phyloP scores from a whole-genome alignment of 148 eudicot genomes.

The Vaccinium macrocarpon region DNA sequence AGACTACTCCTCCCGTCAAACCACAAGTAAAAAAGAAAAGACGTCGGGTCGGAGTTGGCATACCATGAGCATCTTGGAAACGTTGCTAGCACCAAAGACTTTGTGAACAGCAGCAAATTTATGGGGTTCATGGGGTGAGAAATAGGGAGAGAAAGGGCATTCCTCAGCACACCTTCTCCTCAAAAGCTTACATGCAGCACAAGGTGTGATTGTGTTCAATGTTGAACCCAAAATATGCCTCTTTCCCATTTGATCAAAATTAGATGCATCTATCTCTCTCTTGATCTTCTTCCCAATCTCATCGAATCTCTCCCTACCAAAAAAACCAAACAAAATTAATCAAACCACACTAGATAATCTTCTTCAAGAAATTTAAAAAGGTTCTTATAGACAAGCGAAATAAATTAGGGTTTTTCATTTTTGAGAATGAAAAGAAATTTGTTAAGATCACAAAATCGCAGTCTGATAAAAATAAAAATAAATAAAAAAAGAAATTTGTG shows the following conservation, averaged over 20 bases:
- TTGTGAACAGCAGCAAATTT: constrained; percentile 90
- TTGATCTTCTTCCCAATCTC: constrained; percentile 76
- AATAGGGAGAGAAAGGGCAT: constrained; percentile 84
- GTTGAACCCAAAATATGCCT: constrained; percentile 50
- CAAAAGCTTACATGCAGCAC: constrained; percentile 90
- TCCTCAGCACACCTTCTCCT: constrained; percentile 85
- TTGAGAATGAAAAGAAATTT: neutral
- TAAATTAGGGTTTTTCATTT: neutral
- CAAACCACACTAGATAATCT: neutral
- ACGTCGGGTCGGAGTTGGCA: neutral
- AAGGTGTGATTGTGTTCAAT: constrained; percentile 71
- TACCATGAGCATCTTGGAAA: constrained; percentile 87
- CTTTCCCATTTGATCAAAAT: constrained; percentile 44
- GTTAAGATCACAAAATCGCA: neutral
- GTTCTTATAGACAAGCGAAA: neutral
- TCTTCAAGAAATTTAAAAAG: neutral
- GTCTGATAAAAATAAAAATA: too few species aligned
- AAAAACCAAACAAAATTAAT: neutral
- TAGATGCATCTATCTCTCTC: constrained; percentile 52
- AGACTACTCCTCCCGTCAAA: too few species aligned
- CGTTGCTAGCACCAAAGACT: constrained; percentile 91
- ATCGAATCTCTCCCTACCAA: constrained; percentile 43
- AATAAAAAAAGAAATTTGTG: too few species aligned
- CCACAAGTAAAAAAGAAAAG: too few species aligned
- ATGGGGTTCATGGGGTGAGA: constrained; percentile 86